These are phyloP conservation scores for Apiospora aurea DNA, from an alignment of 2,329 filamentous ascomycete species.

Conservation along the genomic window DNA sequence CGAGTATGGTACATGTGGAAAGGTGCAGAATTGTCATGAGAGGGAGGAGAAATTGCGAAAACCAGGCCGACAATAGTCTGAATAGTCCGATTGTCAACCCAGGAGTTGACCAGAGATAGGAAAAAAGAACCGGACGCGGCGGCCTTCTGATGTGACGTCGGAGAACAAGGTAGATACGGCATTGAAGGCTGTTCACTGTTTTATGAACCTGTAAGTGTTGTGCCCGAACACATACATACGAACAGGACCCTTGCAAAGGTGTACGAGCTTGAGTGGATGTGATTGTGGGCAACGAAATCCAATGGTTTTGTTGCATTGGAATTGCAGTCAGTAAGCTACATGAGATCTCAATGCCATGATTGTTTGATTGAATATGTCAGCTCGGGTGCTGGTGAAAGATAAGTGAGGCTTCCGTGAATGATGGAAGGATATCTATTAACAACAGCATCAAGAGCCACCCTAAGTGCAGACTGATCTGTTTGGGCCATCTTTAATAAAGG, in stretches of 20 bases:
- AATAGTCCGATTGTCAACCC: not conserved
- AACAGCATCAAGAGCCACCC: not conserved
- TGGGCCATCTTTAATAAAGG: too few species aligned
- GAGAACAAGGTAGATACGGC: too few species aligned
- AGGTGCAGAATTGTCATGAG: not conserved
- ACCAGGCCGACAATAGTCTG: not conserved
- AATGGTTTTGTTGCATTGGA: not conserved
- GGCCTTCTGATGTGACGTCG: not conserved
- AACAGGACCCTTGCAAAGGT: not conserved
- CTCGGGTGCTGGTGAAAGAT: not conserved
- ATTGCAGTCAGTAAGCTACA: not conserved
- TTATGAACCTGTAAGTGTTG: not conserved
- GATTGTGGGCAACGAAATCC: not conserved
- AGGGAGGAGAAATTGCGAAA: not conserved
- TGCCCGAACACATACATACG: not conserved
- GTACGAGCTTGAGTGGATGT: not conserved
- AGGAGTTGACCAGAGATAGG: not conserved
- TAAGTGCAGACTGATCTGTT: too few species aligned
- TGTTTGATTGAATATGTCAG: not conserved
- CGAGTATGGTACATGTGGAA: not conserved
- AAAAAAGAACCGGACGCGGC: not conserved
- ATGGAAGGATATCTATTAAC: not conserved
- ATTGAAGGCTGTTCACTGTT: not conserved
- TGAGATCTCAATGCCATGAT: not conserved
- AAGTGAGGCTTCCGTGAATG: not conserved